A percentile compares a stretch with the other conserved stretches of the same genome.
phyloP scores from a whole-genome alignment of 352 stramenopile species.

The Phytophthora citricola region DNA sequence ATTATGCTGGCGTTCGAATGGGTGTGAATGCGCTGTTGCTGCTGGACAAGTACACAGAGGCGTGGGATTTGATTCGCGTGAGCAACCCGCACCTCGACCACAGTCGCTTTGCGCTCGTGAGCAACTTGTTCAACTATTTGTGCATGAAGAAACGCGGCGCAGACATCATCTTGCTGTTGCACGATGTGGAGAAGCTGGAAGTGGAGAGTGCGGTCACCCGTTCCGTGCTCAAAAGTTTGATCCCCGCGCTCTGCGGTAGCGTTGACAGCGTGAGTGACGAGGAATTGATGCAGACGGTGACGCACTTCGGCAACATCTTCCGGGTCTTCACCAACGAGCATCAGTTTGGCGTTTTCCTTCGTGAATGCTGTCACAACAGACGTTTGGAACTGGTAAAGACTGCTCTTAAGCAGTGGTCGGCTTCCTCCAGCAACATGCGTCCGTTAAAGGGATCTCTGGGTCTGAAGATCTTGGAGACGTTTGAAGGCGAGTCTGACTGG shows the following conservation, averaged over 20 bases:
- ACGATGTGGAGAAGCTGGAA: slow-evolving; percentile 41
- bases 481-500: slow-evolving; percentile 41
- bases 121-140: slow-evolving; percentile 61
- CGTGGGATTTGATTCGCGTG: slow-evolving; percentile 49
- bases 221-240: slow-evolving; percentile 43
- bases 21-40: slow-evolving; percentile 63
- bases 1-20: slow-evolving; percentile 53
- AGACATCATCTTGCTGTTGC: slow-evolving; percentile 45
- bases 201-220: slow-evolving; percentile 41
- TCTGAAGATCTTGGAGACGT: slow-evolving; percentile 32
- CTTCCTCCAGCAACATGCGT: slow-evolving; percentile 20
- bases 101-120: slow-evolving; percentile 37
- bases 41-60: slow-evolving; percentile 48
- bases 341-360: slow-evolving; percentile 47
- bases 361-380: slow-evolving; percentile 45
- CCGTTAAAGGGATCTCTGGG: slow-evolving; percentile 37
- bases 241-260: slow-evolving; percentile 46
- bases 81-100: slow-evolving; percentile 34
- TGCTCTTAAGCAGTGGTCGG: slow-evolving; percentile 41
- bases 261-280: slow-evolving; percentile 45
- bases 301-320: slow-evolving; percentile 43
- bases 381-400: slow-evolving; percentile 39
- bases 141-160: slow-evolving; percentile 40
- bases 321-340: slow-evolving; percentile 41
- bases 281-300: slow-evolving; percentile 39